Evolutionary conservation across 495 filamentous ascomycete species (phyloP).

Genomic region (Letharia columbiana): DNA sequence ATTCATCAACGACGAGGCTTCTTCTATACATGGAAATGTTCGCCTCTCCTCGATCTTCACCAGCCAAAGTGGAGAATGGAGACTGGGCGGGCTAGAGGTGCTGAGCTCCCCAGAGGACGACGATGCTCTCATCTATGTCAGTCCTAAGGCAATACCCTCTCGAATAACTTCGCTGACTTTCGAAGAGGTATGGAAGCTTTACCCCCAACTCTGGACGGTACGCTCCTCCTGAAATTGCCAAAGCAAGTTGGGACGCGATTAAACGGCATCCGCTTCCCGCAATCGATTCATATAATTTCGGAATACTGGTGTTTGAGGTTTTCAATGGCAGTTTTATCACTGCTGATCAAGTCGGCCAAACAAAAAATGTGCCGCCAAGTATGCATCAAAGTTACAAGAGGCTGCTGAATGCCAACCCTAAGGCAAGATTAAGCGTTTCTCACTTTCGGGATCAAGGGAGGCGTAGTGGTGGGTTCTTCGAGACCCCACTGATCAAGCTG

Average conservation of each 20-base stretch:
- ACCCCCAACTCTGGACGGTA: constrained; percentile 76
- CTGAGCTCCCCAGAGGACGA: constrained; percentile 94
- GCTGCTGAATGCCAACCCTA: constrained; percentile 79
- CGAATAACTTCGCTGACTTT: not conserved
- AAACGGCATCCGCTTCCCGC: constrained; percentile 75
- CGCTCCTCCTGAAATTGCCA: constrained; percentile 76
- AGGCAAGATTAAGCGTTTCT: constrained; percentile 69
- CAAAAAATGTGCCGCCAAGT: constrained; percentile 73
- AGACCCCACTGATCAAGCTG: constrained; percentile 81
- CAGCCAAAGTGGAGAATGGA: constrained; percentile 96
- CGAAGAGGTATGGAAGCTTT: constrained; percentile 72
- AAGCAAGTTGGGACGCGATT: constrained; percentile 77
- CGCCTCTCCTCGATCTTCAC: constrained; percentile 79
- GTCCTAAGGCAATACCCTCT: constrained; percentile 26
- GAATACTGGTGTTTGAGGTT: constrained; percentile 74
- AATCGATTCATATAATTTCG: constrained; percentile 80
- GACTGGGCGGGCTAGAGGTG: constrained; percentile 85
- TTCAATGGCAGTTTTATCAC: constrained; percentile 76
- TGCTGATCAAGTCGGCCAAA: constrained; percentile 67
- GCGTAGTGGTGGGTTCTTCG: constrained; percentile 77
- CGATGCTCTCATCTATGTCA: constrained; percentile 79
- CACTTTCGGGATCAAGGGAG: constrained; percentile 87
- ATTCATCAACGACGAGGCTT: constrained; percentile 90
- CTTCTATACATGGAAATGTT: constrained; percentile 80
- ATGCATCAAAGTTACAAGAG: constrained; percentile 89